phyloP scores from a whole-genome alignment of 2,329 filamentous ascomycete species.

The Colletotrichum godetiae region DNA sequence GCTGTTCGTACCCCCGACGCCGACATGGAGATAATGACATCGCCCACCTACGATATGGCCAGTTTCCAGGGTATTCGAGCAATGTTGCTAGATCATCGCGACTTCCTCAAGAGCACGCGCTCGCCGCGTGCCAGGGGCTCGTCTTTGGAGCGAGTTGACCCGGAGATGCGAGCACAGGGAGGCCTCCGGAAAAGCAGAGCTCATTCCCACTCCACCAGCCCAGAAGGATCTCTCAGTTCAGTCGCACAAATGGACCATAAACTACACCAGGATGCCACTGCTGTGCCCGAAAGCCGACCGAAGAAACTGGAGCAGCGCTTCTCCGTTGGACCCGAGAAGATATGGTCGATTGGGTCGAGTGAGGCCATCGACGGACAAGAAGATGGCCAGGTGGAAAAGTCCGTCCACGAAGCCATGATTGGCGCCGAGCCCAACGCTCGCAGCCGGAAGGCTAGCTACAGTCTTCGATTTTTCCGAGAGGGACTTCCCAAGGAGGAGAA shows the following conservation, averaged over 20 bases:
- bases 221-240: constrained; percentile 42
- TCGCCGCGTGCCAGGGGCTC: constrained; percentile 40
- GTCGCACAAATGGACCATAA: constrained; percentile 29
- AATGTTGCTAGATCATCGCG: constrained; percentile 49
- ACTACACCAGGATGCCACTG: constrained; percentile 35
- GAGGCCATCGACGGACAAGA: constrained; percentile 56
- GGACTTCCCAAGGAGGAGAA: constrained; percentile 70
- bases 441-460: constrained; percentile 76
- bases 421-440: constrained; percentile 72
- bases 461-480: constrained; percentile 75
- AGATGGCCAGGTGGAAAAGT: constrained; percentile 72
- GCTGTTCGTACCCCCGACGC: constrained; percentile 36
- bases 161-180: constrained; percentile 43
- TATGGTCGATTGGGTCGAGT: constrained; percentile 71
- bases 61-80: constrained; percentile 48
- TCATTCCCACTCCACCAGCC: constrained; percentile 39
- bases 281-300: constrained; percentile 43
- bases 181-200: constrained; percentile 34
- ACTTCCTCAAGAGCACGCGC: constrained; percentile 43
- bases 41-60: constrained; percentile 47
- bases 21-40: constrained; percentile 43
- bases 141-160: constrained; percentile 48
- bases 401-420: constrained; percentile 70
- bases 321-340: constrained; percentile 64
- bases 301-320: constrained; percentile 55